Conservation (phyloP, 2,329 filamentous ascomycete species). For the Epichloe glyceriae region DNA sequence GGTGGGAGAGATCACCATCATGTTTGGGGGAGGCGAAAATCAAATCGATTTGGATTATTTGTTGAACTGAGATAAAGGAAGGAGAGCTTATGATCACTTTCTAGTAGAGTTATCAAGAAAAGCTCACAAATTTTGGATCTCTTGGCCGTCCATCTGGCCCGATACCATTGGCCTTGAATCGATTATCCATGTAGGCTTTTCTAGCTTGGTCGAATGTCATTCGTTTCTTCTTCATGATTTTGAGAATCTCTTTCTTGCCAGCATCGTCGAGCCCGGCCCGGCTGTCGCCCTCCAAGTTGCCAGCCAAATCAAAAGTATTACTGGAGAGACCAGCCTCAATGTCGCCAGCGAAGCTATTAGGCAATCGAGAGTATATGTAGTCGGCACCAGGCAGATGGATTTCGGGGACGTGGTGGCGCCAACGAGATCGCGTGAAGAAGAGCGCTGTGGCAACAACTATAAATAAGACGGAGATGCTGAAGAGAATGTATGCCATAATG, state of each 20-base stretch:
- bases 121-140: constrained; percentile 94
- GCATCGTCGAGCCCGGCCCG: constrained; percentile 69
- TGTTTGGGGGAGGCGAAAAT: background rate
- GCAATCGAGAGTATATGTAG: constrained; percentile 66
- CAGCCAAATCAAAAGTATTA: constrained; percentile 66
- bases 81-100: background rate
- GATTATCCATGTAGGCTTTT: constrained; percentile 70
- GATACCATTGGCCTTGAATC: constrained; percentile 80
- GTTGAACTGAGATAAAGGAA: background rate
- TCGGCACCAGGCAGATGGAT: constrained; percentile 38
- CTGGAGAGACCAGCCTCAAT: constrained; percentile 79
- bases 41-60: background rate
- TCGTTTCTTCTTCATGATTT: constrained; percentile 77
- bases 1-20: background rate
- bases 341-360: constrained; percentile 66
- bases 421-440: constrained; percentile 68
- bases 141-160: constrained; percentile 73
- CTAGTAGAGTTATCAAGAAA: constrained; percentile 29
- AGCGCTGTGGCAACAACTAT: constrained; percentile 61
- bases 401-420: constrained; percentile 58
- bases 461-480: constrained; percentile 58
- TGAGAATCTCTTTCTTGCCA: constrained; percentile 70
- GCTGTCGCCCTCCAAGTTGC: constrained; percentile 71
- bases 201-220: constrained; percentile 87
- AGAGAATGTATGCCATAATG: constrained; percentile 70